Evolutionary conservation across 2,329 filamentous ascomycete species (phyloP).

Genomic region (Calonectria hongkongensis): DNA sequence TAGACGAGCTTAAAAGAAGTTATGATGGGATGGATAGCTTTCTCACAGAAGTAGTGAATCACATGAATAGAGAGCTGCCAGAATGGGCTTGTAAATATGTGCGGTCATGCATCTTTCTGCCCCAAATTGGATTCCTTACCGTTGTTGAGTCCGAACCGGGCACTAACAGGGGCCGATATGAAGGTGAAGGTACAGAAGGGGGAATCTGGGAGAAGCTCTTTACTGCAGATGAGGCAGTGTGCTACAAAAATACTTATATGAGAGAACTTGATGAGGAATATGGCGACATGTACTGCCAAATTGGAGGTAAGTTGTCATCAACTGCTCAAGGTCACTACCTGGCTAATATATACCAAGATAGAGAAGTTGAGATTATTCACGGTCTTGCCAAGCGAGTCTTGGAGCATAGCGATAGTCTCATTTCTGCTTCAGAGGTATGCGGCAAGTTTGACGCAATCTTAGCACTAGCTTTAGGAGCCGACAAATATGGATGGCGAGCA

Average conservation of each 20-base stretch:
- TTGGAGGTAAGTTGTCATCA: constrained; percentile 77
- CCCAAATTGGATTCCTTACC: constrained; percentile 92
- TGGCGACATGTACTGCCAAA: constrained; percentile 89
- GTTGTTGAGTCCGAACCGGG: constrained; percentile 75
- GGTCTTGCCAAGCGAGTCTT: constrained; percentile 83
- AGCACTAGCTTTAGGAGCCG: constrained; percentile 86
- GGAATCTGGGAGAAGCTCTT: constrained; percentile 88
- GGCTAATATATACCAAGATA: constrained; percentile 71
- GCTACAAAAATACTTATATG: constrained; percentile 92
- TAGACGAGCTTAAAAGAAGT: constrained; percentile 85
- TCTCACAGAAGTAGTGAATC: constrained; percentile 79
- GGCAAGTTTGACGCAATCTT: constrained; percentile 92
- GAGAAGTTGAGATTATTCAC: constrained; percentile 92
- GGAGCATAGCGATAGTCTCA: constrained; percentile 79
- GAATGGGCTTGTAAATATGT: constrained; percentile 72
- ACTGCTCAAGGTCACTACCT: background rate
- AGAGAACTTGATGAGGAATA: constrained; percentile 85
- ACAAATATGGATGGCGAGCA: constrained; percentile 80
- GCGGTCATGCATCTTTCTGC: constrained; percentile 90
- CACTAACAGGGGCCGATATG: constrained; percentile 76
- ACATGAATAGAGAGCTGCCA: constrained; percentile 79
- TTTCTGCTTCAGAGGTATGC: constrained; percentile 83
- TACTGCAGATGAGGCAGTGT: constrained; percentile 80
- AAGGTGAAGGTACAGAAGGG: constrained; percentile 73
- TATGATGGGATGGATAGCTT: constrained; percentile 87